These are phyloP conservation scores for Rhododendron kiyosumense DNA, from an alignment of 148 eudicot genomes.

Conservation along the genomic window DNA sequence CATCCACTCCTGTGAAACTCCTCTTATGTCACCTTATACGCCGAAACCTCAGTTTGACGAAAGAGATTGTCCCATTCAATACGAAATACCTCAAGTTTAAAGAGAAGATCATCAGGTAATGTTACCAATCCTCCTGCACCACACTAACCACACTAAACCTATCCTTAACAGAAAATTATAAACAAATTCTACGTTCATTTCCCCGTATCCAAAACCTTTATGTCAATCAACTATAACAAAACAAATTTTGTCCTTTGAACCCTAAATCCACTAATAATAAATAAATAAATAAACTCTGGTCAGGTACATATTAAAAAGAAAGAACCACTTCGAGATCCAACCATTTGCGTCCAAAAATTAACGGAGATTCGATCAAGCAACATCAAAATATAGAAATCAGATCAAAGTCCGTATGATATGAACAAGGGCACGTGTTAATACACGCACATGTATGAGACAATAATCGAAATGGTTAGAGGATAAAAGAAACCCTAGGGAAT, in stretches of 20 bases:
- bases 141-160: background rate
- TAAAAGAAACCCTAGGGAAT: background rate
- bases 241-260: background rate
- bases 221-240: too few species aligned
- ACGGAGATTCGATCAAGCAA: too few species aligned
- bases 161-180: background rate
- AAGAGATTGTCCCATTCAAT: background rate
- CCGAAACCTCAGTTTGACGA: background rate
- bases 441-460: background rate
- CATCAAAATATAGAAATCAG: background rate
- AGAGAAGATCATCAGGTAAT: background rate
- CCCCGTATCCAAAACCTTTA: background rate
- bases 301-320: background rate
- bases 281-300: background rate
- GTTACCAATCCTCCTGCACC: background rate
- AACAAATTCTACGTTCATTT: background rate
- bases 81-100: background rate
- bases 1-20: background rate
- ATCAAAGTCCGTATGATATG: background rate
- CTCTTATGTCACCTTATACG: background rate
- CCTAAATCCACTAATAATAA: background rate
- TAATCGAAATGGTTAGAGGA: background rate
- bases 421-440: background rate
- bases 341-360: background rate
- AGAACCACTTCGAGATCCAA: background rate